Base-by-base conservation (phyloP, 225 moss, liverwort and hornwort genomes). In the Ulota crispa region DNA sequence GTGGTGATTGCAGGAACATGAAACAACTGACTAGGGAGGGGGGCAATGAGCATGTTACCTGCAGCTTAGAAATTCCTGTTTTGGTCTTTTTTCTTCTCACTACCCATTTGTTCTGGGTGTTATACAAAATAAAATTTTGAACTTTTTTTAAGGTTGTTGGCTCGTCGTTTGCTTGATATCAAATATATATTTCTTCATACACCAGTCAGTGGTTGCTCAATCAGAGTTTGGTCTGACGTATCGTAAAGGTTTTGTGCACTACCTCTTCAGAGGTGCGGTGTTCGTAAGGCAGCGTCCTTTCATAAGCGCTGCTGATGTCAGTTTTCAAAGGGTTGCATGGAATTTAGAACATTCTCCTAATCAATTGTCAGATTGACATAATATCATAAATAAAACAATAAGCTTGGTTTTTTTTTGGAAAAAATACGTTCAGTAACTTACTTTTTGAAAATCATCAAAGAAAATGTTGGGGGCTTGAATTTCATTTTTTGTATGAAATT, bases 91-190 rank as follows among this genome's bases (percentile, higher is more conserved):
- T 72, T 67, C 84, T 82, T 54, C 80, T 82, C 82, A 60, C 42
- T 79, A 53, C 87, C 89, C 85, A 83, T 77, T 82, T 42, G 66
- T 85, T 18, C 77, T 73, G 85, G 87, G 86, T 82, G 37, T 66
- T 68, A 77, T 82, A 86, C 87, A 78, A 60, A 89, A 89, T 89
- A 89, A 87, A 45, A 31, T 21, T 83, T 77, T 68, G 26, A 70
- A 52, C 85, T 73, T 39, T 11, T 11, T 73, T 47, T 11, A 19
- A 64, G 71, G 72, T 23, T 52, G 50, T 57, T 28, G 21, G 21
- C 21, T 65, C 11, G 68, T 32, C 50, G 16, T n/a, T 43, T 53
- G 45, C 27, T 61, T 55, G 3, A 52, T 67, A 34, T 63, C 50
- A 50, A 4, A 45, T 14, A 18, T 50, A 50, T 18, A 14, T 59